These are phyloP conservation scores for Syzygium oleosum DNA, from an alignment of 345 rosid genomes.

Conservation along the genomic window DNA sequence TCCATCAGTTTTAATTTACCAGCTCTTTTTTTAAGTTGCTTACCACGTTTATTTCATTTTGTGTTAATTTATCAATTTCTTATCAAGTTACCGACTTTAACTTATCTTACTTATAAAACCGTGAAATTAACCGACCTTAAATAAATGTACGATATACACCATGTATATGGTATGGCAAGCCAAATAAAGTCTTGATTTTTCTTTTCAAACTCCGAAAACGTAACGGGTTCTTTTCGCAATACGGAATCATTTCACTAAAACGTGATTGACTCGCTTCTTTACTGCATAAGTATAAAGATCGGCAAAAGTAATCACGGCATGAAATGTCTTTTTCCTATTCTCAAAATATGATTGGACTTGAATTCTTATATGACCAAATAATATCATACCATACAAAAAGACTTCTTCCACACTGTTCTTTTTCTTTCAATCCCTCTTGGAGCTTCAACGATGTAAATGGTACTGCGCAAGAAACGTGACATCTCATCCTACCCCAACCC, in stretches of 20 bases:
- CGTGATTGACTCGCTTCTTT: not conserved
- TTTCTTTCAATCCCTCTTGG: not conserved
- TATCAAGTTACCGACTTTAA: not conserved
- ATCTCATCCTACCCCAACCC: not conserved
- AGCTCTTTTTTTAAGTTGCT: not conserved
- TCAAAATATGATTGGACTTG: not conserved
- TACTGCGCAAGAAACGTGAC: not conserved
- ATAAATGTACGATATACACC: not conserved
- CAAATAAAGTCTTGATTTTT: not conserved
- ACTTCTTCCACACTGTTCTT: accelerated
- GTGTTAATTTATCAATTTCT: not conserved
- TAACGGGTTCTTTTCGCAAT: not conserved
- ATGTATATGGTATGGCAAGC: not conserved
- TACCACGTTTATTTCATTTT: not conserved
- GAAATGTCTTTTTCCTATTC: not conserved
- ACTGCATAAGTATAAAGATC: not conserved
- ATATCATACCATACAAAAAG: not conserved
- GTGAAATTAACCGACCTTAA: not conserved
- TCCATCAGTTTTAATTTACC: not conserved
- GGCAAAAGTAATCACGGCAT: not conserved
- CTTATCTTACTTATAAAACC: too few relatives aligned
- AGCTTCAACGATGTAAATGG: not conserved
- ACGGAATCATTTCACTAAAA: not conserved
- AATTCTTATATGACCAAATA: not conserved
- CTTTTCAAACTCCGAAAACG: not conserved